Evolutionary conservation across 2,329 filamentous ascomycete species (phyloP).

Genomic region (Tolypocladium endophyticum): DNA sequence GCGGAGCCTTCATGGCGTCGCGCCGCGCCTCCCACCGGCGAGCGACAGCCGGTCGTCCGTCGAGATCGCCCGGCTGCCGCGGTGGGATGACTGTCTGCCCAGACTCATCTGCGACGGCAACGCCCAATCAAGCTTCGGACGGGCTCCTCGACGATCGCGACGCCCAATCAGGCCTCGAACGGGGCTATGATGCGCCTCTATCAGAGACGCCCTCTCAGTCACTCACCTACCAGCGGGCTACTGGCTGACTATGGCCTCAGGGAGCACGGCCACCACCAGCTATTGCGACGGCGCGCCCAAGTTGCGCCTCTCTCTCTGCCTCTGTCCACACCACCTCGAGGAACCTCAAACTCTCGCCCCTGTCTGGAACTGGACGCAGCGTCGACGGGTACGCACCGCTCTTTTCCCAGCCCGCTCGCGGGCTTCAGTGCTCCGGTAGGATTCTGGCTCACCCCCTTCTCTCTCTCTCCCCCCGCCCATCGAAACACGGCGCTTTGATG

Average conservation of each 20-base stretch:
- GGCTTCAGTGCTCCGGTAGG: neutral
- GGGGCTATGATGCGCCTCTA: neutral
- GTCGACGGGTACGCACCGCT: neutral
- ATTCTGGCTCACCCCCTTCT: neutral
- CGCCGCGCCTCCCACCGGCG: neutral
- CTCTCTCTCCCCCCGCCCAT: neutral
- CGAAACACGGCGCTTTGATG: neutral
- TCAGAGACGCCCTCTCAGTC: neutral
- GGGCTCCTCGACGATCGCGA: neutral
- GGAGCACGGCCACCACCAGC: neutral
- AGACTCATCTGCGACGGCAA: neutral
- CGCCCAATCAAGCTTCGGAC: neutral
- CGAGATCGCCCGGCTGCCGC: neutral
- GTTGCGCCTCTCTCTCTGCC: neutral
- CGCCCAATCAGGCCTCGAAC: neutral
- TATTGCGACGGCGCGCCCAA: neutral
- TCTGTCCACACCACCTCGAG: neutral
- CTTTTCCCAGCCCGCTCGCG: neutral
- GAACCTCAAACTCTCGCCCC: neutral
- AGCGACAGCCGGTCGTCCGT: neutral
- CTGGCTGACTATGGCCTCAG: neutral
- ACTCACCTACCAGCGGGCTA: neutral
- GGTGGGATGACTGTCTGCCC: too few relatives aligned
- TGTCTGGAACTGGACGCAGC: neutral
- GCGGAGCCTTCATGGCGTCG: neutral